Percentiles rank a stretch among this genome's conserved stretches.
These are phyloP conservation scores for Avena insularis DNA, from an alignment of 176 grass and related monocot species.

Conservation along the genomic window DNA sequence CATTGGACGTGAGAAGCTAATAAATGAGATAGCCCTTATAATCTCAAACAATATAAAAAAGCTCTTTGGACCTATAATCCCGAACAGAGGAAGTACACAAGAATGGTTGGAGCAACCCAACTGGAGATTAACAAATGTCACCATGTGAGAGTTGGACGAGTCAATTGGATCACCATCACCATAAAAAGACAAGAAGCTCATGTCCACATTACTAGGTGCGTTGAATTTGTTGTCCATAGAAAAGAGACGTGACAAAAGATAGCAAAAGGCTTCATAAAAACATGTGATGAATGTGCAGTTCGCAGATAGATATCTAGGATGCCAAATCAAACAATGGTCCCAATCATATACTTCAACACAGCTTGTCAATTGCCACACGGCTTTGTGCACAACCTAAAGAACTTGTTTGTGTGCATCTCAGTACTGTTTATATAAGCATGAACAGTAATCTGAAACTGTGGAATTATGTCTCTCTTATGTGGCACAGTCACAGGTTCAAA, in stretches of 20 bases:
- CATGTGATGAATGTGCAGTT: conserved; percentile 38
- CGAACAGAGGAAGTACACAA: too few relatives aligned
- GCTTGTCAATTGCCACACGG: not conserved
- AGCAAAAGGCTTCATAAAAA: not conserved
- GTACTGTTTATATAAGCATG: not conserved
- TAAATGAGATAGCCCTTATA: too few relatives aligned
- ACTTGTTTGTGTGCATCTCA: not conserved
- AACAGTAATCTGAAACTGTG: not conserved
- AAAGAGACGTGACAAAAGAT: conserved; percentile 22
- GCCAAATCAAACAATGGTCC: not conserved
- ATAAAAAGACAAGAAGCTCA: conserved; percentile 19
- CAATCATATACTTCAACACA: conserved; percentile 20
- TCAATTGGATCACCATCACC: not conserved
- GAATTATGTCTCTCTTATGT: not conserved
- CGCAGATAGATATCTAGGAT: not conserved
- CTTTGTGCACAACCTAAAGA: not conserved
- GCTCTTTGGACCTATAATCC: too few relatives aligned
- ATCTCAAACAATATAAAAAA: too few relatives aligned
- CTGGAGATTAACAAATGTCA: not conserved
- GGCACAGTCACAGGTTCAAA: not conserved
- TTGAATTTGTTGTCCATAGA: not conserved
- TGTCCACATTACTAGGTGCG: conserved; percentile 6
- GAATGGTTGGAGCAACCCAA: not conserved
- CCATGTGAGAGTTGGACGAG: not conserved
- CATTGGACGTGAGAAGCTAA: too few relatives aligned